phyloP scores from a whole-genome alignment of 306 rosid species.

The Trifolium pratense region DNA sequence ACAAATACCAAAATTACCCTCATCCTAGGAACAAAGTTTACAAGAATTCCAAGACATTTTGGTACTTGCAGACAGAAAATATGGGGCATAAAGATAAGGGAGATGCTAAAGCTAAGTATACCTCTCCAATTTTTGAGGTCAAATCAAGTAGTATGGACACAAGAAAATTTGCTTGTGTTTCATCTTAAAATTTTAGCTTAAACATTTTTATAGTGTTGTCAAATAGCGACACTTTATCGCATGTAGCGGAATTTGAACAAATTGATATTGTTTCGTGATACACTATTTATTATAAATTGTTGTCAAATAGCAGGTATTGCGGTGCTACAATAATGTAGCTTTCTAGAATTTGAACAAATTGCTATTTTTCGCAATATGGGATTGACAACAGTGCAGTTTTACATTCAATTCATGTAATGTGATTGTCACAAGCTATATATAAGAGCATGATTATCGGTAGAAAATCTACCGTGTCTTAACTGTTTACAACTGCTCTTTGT shows the following conservation, averaged over 20 bases:
- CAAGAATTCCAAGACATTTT: constrained; percentile 48
- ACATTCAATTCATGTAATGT: background rate
- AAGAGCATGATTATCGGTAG: too few species aligned
- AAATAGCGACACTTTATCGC: background rate
- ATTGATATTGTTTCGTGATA: background rate
- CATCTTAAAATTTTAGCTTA: constrained; percentile 38
- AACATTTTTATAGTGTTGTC: background rate
- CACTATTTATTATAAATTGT: background rate
- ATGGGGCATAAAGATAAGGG: constrained; percentile 42
- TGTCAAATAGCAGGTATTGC: background rate
- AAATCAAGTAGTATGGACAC: constrained; percentile 52
- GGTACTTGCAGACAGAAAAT: constrained; percentile 56
- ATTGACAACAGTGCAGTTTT: background rate
- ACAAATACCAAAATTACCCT: constrained; percentile 67
- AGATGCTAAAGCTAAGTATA: constrained; percentile 44
- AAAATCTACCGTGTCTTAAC: too few species aligned
- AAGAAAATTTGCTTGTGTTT: constrained; percentile 62
- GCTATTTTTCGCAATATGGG: background rate
- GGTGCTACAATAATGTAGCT: background rate
- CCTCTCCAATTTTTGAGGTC: constrained; percentile 69
- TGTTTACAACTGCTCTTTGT: too few species aligned
- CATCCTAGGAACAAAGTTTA: constrained; percentile 55
- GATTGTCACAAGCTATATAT: too few species aligned
- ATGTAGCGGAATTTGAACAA: background rate
- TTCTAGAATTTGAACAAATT: background rate